phyloP scores from a whole-genome alignment of 306 rosid species.

The Vigna nakashimae region DNA sequence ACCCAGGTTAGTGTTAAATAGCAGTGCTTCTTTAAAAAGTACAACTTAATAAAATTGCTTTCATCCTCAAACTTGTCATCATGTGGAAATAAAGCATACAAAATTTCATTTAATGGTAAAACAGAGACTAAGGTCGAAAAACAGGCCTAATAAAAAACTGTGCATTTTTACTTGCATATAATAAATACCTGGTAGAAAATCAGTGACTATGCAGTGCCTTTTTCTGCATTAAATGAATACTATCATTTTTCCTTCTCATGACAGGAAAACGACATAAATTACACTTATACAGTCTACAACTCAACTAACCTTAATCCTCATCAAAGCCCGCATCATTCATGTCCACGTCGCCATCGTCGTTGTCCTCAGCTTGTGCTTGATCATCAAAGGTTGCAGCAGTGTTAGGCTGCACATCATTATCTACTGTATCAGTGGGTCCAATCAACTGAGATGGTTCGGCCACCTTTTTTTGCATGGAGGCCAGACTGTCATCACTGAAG shows the following conservation, averaged over 20 bases:
- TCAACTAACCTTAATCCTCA: conserved; percentile 41
- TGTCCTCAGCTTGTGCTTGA: conserved; percentile 45
- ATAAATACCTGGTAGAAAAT: no score
- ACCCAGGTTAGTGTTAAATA: neutral
- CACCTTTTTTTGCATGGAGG: conserved; percentile 51
- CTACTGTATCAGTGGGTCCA: neutral
- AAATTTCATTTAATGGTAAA: neutral
- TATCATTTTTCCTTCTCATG: neutral
- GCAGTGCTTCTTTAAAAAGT: neutral
- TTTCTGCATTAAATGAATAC: neutral
- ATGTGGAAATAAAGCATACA: neutral
- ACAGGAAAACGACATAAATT: neutral
- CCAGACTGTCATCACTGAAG: conserved; percentile 67
- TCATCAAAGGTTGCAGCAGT: conserved; percentile 31
- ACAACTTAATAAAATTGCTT: neutral
- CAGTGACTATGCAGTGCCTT: neutral
- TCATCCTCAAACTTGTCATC: neutral
- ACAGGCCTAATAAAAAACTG: neutral
- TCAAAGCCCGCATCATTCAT: conserved; percentile 42
- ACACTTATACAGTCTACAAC: conserved; percentile 23
- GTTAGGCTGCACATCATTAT: neutral
- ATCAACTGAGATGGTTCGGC: conserved; percentile 30
- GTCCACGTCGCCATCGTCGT: conserved; percentile 43
- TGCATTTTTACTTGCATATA: neutral
- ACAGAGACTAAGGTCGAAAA: neutral